These are phyloP conservation scores for Aegilops tauschii DNA, from an alignment of 176 grass and related monocot species.

Conservation along the genomic window DNA sequence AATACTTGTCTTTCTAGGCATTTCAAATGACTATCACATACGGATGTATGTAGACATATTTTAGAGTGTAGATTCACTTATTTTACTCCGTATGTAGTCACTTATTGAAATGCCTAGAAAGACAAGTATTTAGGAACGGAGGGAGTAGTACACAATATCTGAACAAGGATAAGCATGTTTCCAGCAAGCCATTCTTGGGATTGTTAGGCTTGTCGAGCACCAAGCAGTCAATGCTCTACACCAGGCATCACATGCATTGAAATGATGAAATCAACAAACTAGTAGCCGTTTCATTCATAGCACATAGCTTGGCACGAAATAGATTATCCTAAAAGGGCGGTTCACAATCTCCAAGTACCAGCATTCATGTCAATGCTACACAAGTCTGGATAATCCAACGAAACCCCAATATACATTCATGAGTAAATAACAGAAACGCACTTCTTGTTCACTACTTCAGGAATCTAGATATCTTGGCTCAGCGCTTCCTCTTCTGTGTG, in stretches of 20 bases:
- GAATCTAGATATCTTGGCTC: background rate
- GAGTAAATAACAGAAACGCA: background rate
- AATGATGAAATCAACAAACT: background rate
- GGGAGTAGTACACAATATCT: background rate
- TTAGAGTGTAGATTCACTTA: no score
- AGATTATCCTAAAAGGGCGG: background rate
- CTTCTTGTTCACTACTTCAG: background rate
- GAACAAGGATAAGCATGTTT: background rate
- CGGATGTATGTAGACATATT: no score
- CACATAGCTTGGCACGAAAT: background rate
- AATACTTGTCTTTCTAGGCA: no score
- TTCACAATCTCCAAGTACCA: background rate
- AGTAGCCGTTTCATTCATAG: background rate
- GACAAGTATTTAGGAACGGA: no score
- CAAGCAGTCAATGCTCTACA: no score
- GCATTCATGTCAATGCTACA: background rate
- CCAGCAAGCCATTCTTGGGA: background rate
- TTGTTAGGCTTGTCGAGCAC: no score
- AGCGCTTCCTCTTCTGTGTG: conserved; percentile 18
- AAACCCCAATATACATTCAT: background rate
- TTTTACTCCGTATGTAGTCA: no score
- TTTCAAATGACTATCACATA: no score
- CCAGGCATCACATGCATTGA: no score
- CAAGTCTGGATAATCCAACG: background rate
- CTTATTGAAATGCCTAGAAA: no score